These are phyloP conservation scores for Physcia stellaris DNA, from an alignment of 495 filamentous ascomycete species.

Conservation along the genomic window DNA sequence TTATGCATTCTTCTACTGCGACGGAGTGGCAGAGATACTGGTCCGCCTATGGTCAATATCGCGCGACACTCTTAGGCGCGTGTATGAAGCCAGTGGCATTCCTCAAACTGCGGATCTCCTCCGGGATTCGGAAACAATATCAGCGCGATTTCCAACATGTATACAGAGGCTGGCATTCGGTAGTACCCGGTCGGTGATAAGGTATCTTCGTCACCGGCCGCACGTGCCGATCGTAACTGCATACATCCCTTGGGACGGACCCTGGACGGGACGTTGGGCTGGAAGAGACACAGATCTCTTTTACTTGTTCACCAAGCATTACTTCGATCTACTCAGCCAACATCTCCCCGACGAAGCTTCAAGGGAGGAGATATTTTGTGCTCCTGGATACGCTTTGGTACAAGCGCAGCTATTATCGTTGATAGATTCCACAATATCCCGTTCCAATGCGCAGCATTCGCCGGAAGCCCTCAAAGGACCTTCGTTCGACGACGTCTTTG, in stretches of 20 bases:
- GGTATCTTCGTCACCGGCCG: conserved; percentile 53
- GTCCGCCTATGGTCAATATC: conserved; percentile 70
- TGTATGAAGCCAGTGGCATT: conserved; percentile 50
- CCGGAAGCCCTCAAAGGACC: conserved; percentile 40
- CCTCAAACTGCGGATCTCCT: conserved; percentile 25
- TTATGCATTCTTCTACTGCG: conserved; percentile 93
- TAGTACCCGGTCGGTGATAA: conserved; percentile 45
- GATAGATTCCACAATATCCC: conserved; percentile 76
- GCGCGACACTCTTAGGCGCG: conserved; percentile 50
- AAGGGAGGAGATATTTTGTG: conserved; percentile 46
- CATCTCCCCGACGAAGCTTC: conserved; percentile 57
- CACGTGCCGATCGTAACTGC: conserved; percentile 53
- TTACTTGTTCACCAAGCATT: conserved; percentile 88
- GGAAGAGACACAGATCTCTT: conserved; percentile 87
- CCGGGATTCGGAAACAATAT: conserved; percentile 38
- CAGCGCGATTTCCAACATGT: conserved; percentile 56
- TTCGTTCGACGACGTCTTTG: conserved; percentile 62
- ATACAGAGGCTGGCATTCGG: conserved; percentile 60
- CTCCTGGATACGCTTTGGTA: conserved; percentile 70
- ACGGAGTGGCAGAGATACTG: conserved; percentile 75
- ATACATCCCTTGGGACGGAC: conserved; percentile 72
- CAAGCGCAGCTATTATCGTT: conserved; percentile 74
- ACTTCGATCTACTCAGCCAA: conserved; percentile 68
- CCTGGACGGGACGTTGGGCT: conserved; percentile 76
- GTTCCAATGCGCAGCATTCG: conserved; percentile 37